These are phyloP conservation scores for Oenanthe sinensis DNA, from an alignment of 129 eudicot genomes.

Conservation along the genomic window DNA sequence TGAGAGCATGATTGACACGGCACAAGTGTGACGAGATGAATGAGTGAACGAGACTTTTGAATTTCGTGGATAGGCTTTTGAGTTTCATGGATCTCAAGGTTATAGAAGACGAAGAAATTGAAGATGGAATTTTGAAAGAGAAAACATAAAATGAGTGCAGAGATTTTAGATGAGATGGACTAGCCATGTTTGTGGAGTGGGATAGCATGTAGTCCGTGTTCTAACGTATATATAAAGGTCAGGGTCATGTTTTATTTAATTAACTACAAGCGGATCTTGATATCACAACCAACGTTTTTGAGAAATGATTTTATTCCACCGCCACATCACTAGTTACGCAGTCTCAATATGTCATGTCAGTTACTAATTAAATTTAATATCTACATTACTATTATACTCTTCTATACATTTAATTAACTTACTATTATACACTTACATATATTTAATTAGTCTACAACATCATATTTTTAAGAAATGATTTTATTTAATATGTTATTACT, in stretches of 20 bases:
- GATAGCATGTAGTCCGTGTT: conserved; percentile 16
- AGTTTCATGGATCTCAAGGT: conserved; percentile 47
- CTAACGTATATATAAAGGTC: conserved; percentile 44
- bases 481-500: no score
- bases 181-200: conserved; percentile 33
- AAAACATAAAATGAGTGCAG: conserved; percentile 31
- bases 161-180: conserved; percentile 42
- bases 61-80: conserved; percentile 24
- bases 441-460: no score
- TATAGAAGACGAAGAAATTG: conserved; percentile 3
- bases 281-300: no score
- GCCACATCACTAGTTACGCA: no score
- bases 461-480: no score
- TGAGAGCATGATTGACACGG: conserved; percentile 48
- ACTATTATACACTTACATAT: no score
- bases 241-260: conserved; percentile 31
- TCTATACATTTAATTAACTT: no score
- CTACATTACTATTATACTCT: no score
- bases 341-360: no score
- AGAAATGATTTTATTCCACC: no score
- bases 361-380: no score
- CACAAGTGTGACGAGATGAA: conserved; percentile 66
- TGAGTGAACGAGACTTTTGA: conserved; percentile 53
- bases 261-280: conserved; percentile 17
- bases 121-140: conserved; percentile 32